Percentiles rank a stretch among this genome's conserved stretches.
phyloP scores from a whole-genome alignment of 768 basidiomycete genomes.

The Amanita rubescens region DNA sequence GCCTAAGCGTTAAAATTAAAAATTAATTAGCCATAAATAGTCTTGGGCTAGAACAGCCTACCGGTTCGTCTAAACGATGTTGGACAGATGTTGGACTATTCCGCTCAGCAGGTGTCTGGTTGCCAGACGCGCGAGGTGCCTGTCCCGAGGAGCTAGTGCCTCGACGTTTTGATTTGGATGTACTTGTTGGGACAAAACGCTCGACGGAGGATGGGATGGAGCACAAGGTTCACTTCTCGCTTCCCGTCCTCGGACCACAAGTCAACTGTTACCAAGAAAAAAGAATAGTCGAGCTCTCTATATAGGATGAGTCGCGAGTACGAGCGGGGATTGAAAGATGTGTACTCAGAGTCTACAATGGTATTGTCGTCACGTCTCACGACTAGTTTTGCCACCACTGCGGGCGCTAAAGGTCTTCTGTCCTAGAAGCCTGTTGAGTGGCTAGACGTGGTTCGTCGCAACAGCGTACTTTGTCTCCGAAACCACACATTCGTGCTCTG shows the following conservation, averaged over 20 bases:
- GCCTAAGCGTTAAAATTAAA: slow-evolving; percentile 12
- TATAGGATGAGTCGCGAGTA: background rate
- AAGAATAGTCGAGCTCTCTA: slow-evolving; percentile 81
- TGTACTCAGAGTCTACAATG: slow-evolving; percentile 71
- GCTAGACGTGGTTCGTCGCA: slow-evolving; percentile 10
- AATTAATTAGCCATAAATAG: background rate
- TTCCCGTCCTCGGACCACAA: slow-evolving; percentile 81
- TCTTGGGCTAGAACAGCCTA: slow-evolving; percentile 16
- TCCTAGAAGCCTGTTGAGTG: slow-evolving; percentile 45
- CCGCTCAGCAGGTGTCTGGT: slow-evolving; percentile 40
- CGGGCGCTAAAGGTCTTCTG: slow-evolving; percentile 86
- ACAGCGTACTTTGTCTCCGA: slow-evolving; percentile 79
- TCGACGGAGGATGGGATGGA: slow-evolving; percentile 79
- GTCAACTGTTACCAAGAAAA: slow-evolving; percentile 90
- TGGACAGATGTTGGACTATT: slow-evolving; percentile 42
- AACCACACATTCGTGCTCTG: slow-evolving; percentile 92
- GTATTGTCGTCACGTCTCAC: slow-evolving; percentile 61
- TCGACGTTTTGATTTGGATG: slow-evolving; percentile 34
- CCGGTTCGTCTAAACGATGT: slow-evolving; percentile 38
- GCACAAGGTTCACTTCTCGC: slow-evolving; percentile 82
- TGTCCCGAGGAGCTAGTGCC: slow-evolving; percentile 32
- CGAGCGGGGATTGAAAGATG: slow-evolving; percentile 9
- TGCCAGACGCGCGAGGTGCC: slow-evolving; percentile 28
- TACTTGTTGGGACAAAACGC: slow-evolving; percentile 53
- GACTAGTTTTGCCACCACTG: slow-evolving; percentile 80